Evolutionary conservation across 805 yeast genomes (phyloP).

Genomic region (Kazachstania kunashirensis): DNA sequence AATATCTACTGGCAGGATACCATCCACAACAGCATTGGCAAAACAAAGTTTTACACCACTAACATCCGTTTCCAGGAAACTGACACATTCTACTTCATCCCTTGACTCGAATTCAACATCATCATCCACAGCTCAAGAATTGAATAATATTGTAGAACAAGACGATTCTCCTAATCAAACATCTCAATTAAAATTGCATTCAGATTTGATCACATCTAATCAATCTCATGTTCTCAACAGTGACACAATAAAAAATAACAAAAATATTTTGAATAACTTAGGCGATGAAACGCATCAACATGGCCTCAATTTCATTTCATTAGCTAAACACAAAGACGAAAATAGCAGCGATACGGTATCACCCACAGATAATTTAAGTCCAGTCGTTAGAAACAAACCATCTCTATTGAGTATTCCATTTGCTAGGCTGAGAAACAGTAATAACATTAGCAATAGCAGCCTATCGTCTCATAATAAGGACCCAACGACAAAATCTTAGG

Average conservation of each 20-base stretch:
- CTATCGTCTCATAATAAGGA: not conserved
- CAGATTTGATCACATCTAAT: slow-evolving; percentile 1
- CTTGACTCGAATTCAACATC: not conserved
- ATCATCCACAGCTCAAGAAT: slow-evolving; percentile 1
- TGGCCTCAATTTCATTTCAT: not conserved
- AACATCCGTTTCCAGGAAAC: slow-evolving; percentile 3
- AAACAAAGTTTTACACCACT: slow-evolving; percentile 13
- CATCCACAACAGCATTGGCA: slow-evolving; percentile 16
- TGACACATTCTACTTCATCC: not conserved
- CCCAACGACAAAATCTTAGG: not conserved
- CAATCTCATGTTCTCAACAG: slow-evolving; percentile 5
- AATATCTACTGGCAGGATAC: slow-evolving; percentile 18
- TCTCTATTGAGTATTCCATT: slow-evolving; percentile 24
- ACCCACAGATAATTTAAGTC: slow-evolving; percentile 1
- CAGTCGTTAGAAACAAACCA: slow-evolving; percentile 10
- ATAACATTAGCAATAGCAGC: slow-evolving; percentile 1
- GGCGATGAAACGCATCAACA: slow-evolving; percentile 6
- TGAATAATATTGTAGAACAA: slow-evolving; percentile 1
- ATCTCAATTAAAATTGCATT: not conserved
- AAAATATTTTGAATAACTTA: slow-evolving; percentile 7
- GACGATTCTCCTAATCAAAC: not conserved
- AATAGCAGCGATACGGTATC: not conserved
- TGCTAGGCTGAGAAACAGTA: slow-evolving; percentile 19
- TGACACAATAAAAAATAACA: slow-evolving; percentile 8
- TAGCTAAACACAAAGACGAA: not conserved